Evolutionary conservation across 768 basidiomycete species (phyloP).

Genomic region (Tricholoma matsutake): DNA sequence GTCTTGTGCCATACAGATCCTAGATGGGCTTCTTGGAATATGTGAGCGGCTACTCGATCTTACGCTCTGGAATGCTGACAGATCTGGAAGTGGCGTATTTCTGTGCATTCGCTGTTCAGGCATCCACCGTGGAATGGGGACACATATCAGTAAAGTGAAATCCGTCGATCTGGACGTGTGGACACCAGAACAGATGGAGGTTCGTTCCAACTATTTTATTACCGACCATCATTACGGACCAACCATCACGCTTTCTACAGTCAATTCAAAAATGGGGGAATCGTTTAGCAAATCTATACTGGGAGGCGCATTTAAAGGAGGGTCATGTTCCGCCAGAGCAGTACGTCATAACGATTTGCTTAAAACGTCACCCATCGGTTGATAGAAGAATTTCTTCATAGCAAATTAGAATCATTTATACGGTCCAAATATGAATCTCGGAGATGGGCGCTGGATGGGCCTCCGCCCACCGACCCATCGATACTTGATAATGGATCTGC

Average conservation of each 20-base stretch:
- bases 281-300: constrained; percentile 86
- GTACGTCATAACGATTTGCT: constrained; percentile 45
- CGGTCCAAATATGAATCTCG: constrained; percentile 94
- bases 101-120: constrained; percentile 97
- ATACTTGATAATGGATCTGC: constrained; percentile 53
- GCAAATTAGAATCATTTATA: constrained; percentile 98
- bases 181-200: constrained; percentile 98
- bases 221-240: not conserved
- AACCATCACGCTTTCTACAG: constrained; percentile 28
- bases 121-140: constrained; percentile 96
- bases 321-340: constrained; percentile 95
- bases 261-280: constrained; percentile 96
- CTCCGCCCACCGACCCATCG: constrained; percentile 78
- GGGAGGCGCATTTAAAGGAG: constrained; percentile 92
- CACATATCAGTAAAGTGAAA: constrained; percentile 96
- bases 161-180: constrained; percentile 97
- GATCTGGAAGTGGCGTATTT: constrained; percentile 70
- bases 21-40: constrained; percentile 97
- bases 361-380: not conserved
- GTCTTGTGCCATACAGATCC: constrained; percentile 57
- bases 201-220: constrained; percentile 28
- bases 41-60: constrained; percentile 45
- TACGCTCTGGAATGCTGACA: constrained; percentile 5
- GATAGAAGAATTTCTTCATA: constrained; percentile 26
- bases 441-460: constrained; percentile 92